These are phyloP conservation scores for Colletotrichum sp. DNA, from an alignment of 2,329 filamentous ascomycete species.

Conservation along the genomic window DNA sequence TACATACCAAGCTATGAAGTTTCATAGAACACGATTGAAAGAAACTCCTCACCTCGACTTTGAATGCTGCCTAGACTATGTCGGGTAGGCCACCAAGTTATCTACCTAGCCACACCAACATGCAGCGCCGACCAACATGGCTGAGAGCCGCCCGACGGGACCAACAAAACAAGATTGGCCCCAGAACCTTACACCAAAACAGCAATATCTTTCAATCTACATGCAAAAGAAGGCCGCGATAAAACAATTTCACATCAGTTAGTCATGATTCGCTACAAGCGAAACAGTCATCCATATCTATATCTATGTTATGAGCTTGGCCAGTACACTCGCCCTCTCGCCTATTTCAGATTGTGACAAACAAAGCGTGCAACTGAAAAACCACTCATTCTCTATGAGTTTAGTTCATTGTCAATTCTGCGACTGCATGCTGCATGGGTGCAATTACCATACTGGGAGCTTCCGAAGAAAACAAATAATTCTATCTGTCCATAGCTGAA, in stretches of 20 bases:
- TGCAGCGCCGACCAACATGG: background rate
- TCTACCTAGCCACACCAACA: background rate
- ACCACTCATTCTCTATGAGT: fast-evolving
- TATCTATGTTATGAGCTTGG: background rate
- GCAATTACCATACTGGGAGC: fast-evolving
- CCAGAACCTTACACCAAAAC: background rate
- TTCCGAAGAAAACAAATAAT: background rate
- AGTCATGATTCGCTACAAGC: background rate
- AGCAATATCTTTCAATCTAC: background rate
- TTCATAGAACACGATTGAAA: background rate
- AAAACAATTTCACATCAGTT: background rate
- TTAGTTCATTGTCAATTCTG: background rate
- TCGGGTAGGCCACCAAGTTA: background rate
- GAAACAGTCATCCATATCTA: background rate
- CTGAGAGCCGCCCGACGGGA: background rate
- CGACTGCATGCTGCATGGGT: background rate
- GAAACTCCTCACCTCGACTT: background rate
- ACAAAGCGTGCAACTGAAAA: background rate
- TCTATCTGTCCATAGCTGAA: background rate
- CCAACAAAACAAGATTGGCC: background rate
- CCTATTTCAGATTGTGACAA: background rate
- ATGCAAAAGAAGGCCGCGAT: background rate
- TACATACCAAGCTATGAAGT: background rate
- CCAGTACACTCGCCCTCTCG: background rate
- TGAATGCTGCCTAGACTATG: background rate